Percentiles rank a stretch among this genome's conserved stretches.
phyloP scores from a whole-genome alignment of 23 red algal species.

The Gracilaria gracilis region DNA sequence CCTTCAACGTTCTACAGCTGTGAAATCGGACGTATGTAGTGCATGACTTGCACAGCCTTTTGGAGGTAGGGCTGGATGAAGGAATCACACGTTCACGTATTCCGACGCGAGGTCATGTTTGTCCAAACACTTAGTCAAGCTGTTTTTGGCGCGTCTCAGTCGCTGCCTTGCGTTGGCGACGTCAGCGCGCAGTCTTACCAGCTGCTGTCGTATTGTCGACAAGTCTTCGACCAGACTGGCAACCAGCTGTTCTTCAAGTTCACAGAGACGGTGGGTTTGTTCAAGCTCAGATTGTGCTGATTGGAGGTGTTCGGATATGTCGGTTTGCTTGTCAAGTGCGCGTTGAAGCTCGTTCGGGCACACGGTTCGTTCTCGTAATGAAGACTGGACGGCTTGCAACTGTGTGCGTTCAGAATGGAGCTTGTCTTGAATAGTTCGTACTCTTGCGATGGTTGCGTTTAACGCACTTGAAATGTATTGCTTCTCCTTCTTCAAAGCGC shows the following conservation, averaged over 20 bases:
- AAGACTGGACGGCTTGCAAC: neutral
- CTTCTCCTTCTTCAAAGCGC: neutral
- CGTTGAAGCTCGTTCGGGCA: neutral
- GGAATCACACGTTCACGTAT: neutral
- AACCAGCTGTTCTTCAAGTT: neutral
- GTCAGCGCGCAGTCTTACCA: neutral
- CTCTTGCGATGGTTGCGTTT: neutral
- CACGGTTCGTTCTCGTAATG: neutral
- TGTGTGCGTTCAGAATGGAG: neutral
- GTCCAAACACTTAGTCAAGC: neutral
- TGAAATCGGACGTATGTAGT: too few relatives aligned
- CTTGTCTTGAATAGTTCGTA: neutral
- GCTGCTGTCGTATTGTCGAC: neutral
- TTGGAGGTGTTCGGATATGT: neutral
- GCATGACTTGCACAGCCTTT: too few relatives aligned
- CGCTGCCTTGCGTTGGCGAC: neutral
- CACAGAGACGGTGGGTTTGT: neutral
- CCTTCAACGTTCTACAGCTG: too few relatives aligned
- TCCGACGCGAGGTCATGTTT: neutral
- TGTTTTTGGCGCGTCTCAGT: neutral
- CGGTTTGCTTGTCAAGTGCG: neutral
- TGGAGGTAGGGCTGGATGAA: too few relatives aligned
- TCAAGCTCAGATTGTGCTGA: neutral
- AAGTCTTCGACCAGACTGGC: neutral
- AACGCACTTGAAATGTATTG: neutral